phyloP scores from a whole-genome alignment of 306 rosid species.

The Oemleria cerasiformis region DNA sequence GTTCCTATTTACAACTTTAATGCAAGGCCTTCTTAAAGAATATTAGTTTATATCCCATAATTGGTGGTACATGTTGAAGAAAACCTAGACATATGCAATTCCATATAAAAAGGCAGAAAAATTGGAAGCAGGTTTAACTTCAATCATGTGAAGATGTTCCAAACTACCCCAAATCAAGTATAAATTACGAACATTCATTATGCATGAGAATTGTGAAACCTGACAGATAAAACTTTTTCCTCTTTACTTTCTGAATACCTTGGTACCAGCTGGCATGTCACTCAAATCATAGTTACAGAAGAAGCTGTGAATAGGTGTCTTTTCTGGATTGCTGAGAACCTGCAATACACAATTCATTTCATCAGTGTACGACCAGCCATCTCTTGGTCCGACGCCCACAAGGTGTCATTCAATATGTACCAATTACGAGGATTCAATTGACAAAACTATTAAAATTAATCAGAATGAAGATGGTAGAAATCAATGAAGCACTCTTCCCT shows the following conservation, averaged over 20 bases:
- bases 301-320: conserved; percentile 87
- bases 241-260: conserved; percentile 39
- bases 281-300: conserved; percentile 76
- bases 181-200: background rate
- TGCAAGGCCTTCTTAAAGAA: background rate
- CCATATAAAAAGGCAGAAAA: background rate
- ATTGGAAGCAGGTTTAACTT: background rate
- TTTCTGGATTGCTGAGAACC: conserved; percentile 96
- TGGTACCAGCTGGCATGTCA: conserved; percentile 92
- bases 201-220: background rate
- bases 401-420: conserved; percentile 3
- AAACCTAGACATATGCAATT: background rate
- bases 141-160: background rate
- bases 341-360: conserved; percentile 32
- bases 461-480: background rate
- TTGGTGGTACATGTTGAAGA: background rate
- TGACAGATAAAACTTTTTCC: background rate
- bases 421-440: conserved; percentile 11
- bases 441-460: background rate
- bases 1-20: background rate
- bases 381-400: conserved; percentile 12
- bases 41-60: background rate
- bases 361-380: conserved; percentile 18
- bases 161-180: background rate
- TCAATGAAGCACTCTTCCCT: background rate